Evolutionary conservation across 805 yeast species (phyloP), one percentile per base, ranked within the genome.

Genomic region (Candida adriatica): DNA sequence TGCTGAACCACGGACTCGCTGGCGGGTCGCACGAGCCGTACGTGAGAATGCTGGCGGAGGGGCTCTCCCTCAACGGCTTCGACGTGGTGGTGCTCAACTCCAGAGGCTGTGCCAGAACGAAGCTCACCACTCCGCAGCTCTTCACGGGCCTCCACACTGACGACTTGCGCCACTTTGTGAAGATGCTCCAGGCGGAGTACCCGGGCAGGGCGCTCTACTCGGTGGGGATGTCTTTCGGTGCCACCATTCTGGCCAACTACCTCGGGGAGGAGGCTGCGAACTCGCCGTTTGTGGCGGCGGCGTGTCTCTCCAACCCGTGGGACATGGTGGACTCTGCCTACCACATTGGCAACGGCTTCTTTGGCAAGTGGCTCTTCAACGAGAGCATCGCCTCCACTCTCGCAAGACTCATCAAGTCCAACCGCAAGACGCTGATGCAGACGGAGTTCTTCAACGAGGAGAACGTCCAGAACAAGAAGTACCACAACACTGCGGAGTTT

Each of bases 11-110:
- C 48, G 94, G 92, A 2, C 61, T 82, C 23, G 79, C 83, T 17
- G 90, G 92, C 37, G 94, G 94, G 2, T 75, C 85, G 11, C 82
- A 77, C 45, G 92, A 82, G 51, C 75, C 83, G 14, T 77, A 77
- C 35, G 70, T 81, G 28, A 65, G 86, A 40, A 68, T 79, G 7
- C 58, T 75, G 23, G 56, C 73, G 22, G 58, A 60, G 27, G 53
- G 58, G 14, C 55, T 78, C 29, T 63, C 68, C 19, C 45, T 52
- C 1, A 55, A 58, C 11, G 58, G 59, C 33, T 65, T 75, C 50
- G 74, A 79, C 55, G 79, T 76, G 29, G 80, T 77, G 13, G 73
- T 70, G 4, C 48, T 82, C 29, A 80, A 79, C 50, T 66, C 82
- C 13, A 64, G 94, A 48, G 94, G 94, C 4, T 81, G 90, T 56